Base-by-base conservation (phyloP, 2,329 filamentous ascomycete species). In the Leptodontidium sp. region DNA sequence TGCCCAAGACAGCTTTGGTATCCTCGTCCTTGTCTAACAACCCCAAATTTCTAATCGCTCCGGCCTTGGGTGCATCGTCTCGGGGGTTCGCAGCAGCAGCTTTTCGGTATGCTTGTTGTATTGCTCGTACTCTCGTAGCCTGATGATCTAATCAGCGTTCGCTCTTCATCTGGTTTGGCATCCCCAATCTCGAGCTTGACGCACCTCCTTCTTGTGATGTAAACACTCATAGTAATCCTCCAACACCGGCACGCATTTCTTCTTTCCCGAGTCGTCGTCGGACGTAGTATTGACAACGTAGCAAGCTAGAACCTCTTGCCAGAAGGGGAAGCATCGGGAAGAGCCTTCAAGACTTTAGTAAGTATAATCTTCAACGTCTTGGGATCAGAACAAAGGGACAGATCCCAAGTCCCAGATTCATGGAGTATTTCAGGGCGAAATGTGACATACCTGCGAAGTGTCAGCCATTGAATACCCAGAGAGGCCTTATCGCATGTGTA, bases 171-270 rank as follows among this genome's bases (percentile, higher is more conserved):
- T 12, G 2, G 6, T 43, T 47, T 32, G 43, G 29, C 15, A 24
- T 17, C 26, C 26, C 29, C 14, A 38, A 32, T 15, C 50, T 9
- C 24, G 40, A 21, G 26, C 14, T 47, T 26, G 53, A 73, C 88
- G 68, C 78, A 98, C 96, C 93, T 99, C 96, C 85, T 99, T 99
- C 86, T 92, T 94, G 86, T 99, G 96, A 82, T 99, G 96, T 79
- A 99, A 84, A 82, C 97, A 99, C 85, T 99, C 96, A 81, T 98
- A 97, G 85, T 99, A 99, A 81, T 99, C 96, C 81, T 99, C 96
- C 74, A 98, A 86, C 4, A 90, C 88, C 17, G 92, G 91, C 21
- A 87, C 84, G 81, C 97, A 99, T 84, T 97, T 97, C 82, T 90
- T 91, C 85, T 94, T 96, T 75, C 93, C 93, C 17, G 89, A 88